Evolutionary conservation across 768 basidiomycete genomes (phyloP), one percentile per base, ranked within the genome.

Genomic region (Lactarius trivialis): DNA sequence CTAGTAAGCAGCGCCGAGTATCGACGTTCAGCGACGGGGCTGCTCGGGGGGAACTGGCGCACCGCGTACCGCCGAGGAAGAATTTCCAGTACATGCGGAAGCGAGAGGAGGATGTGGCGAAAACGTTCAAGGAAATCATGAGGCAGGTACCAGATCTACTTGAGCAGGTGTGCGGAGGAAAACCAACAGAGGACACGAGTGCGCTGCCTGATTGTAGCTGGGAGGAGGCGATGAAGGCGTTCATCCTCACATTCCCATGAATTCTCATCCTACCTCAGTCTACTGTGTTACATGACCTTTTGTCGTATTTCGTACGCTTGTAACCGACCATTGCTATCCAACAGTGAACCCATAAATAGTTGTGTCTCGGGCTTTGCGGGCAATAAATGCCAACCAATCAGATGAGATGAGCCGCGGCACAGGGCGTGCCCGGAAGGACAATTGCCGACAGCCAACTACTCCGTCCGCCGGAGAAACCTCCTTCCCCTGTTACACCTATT

Each of bases 201-300:
- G 76, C 74, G 6, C 71, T 83, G 48, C 72, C 77, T 45, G 58
- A 73, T 1, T 90, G 88, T 69, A 81, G 77, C 64, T 89, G 86
- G 87, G 82, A 85, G 68, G 50, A 60, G 24, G 63, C 65, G 51
- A 86, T 89, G 82, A 86, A 84, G 72, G 68, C 69, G 50, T 86
- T 77, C 68, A 88, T 90, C 61, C 71, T 88, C 62, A 73, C 73
- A 26, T 90, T 81, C 71, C 88, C 88, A 34, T 89, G 72, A 80
- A 52, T 33, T 39, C 9, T 21, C 21, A 7, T 24, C 7, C n/a
- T 1, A 9, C 17, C 7, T 26, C 5, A 21, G 3, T 49, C 33
- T 15, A 15, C n/a, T 7, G 3, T 36, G 12, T 26, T 34, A 49
- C 12, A 43, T 41, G 37, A 33, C 36, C 39, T 39, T 36, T 11